A percentile compares a stretch with the other conserved stretches of the same genome.
These are phyloP conservation scores for Paulownia fortunei DNA, from an alignment of 257 asterid genomes.

Conservation along the genomic window DNA sequence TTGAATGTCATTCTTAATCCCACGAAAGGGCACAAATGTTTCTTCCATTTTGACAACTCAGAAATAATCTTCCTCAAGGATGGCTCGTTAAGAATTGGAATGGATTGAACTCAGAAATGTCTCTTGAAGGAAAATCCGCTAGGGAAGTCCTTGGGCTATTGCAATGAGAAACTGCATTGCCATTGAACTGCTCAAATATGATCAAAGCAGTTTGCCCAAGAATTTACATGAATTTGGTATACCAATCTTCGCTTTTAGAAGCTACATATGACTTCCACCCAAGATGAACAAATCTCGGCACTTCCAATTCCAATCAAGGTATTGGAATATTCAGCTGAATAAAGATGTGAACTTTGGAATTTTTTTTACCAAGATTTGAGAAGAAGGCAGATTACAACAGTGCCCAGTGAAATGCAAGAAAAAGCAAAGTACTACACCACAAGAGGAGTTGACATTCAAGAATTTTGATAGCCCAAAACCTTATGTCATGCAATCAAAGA, in stretches of 20 bases:
- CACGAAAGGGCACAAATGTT: slow-evolving; percentile 81
- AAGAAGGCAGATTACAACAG: neutral
- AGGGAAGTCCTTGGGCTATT: slow-evolving; percentile 20
- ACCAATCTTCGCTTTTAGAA: slow-evolving; percentile 14
- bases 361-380: neutral
- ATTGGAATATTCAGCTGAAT: slow-evolving; percentile 20
- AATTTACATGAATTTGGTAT: slow-evolving; percentile 33
- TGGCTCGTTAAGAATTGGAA: neutral
- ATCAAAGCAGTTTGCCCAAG: slow-evolving; percentile 13
- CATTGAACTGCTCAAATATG: slow-evolving; percentile 16
- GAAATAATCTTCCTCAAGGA: neutral
- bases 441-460: slow-evolving; percentile 31
- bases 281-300: neutral
- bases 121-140: slow-evolving; percentile 1
- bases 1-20: slow-evolving; percentile 74
- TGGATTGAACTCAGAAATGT: neutral
- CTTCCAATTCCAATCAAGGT: slow-evolving; percentile 3
- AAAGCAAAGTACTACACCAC: neutral
- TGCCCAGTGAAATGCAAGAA: neutral
- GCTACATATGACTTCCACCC: neutral
- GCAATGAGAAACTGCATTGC: slow-evolving; percentile 24
- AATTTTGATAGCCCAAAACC: slow-evolving; percentile 24
- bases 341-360: slow-evolving; percentile 27
- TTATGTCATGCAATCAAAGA: slow-evolving; percentile 11
- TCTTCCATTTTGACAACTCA: slow-evolving; percentile 62